Evolutionary conservation across 75 land plant species (phyloP).

Genomic region (Azolla pinnata): DNA sequence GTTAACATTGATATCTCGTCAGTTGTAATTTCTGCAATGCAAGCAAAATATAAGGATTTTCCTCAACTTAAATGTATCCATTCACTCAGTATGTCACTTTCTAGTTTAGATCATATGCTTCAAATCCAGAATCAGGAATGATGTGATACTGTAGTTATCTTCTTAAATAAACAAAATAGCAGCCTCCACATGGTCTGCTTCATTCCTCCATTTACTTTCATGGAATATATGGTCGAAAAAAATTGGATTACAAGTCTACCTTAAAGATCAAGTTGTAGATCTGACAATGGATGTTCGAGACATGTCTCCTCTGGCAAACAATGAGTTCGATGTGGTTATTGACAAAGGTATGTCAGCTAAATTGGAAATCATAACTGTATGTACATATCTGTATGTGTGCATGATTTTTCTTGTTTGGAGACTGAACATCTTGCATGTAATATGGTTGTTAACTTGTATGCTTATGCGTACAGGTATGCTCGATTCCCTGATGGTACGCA

Average conservation of each 20-base stretch:
- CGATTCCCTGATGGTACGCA: constrained; percentile 76
- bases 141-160: not conserved
- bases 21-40: constrained; percentile 15
- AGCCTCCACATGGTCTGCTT: not conserved
- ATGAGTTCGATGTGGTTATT: constrained; percentile 66
- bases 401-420: not conserved
- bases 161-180: not conserved
- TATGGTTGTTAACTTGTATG: not conserved
- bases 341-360: constrained; percentile 60
- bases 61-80: constrained; percentile 20
- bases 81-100: too few species aligned
- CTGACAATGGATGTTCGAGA: constrained; percentile 76
- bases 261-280: constrained; percentile 24
- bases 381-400: not conserved
- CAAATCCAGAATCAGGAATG: not conserved
- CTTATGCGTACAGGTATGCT: constrained; percentile 46
- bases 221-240: not conserved
- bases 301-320: constrained; percentile 47
- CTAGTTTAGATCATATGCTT: not conserved
- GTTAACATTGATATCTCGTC: constrained; percentile 14
- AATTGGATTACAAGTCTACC: not conserved
- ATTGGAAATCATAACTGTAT: not conserved
- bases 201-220: not conserved
- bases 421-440: too few species aligned
- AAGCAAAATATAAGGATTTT: constrained; percentile 7